Evolutionary conservation across 768 basidiomycete species (phyloP).

Genomic region (Favolaschia claudopus): DNA sequence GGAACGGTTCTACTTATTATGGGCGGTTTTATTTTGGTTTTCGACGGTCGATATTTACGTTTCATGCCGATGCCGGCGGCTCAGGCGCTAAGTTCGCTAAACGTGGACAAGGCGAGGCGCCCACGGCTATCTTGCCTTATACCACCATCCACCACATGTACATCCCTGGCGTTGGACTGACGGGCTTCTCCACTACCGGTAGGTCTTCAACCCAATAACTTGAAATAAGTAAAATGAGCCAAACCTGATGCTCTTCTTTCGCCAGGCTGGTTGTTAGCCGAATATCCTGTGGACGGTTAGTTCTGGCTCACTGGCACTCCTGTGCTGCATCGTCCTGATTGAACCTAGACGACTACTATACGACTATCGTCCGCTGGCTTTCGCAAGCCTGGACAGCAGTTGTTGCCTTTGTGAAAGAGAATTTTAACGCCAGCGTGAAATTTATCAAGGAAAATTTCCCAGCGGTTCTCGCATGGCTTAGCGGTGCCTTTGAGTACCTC

Average conservation of each 20-base stretch:
- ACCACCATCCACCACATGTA: constrained; percentile 10
- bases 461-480: background rate
- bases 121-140: background rate
- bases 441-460: constrained; percentile 1
- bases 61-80: no score
- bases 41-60: no score
- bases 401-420: background rate
- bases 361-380: background rate
- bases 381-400: background rate
- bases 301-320: background rate
- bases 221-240: no score
- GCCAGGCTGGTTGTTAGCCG: background rate
- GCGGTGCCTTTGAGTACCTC: background rate
- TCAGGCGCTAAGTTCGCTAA: constrained; percentile 11
- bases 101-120: constrained; percentile 11
- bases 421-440: background rate
- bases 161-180: background rate
- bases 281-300: background rate
- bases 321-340: background rate
- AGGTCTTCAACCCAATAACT: no score
- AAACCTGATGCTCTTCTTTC: no score
- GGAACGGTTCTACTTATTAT: no score
- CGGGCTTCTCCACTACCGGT: background rate
- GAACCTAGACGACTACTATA: background rate
- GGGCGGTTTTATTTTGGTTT: no score